Base-by-base conservation (phyloP, 2,329 filamentous ascomycete species). In the Zymoseptoria tritici region DNA sequence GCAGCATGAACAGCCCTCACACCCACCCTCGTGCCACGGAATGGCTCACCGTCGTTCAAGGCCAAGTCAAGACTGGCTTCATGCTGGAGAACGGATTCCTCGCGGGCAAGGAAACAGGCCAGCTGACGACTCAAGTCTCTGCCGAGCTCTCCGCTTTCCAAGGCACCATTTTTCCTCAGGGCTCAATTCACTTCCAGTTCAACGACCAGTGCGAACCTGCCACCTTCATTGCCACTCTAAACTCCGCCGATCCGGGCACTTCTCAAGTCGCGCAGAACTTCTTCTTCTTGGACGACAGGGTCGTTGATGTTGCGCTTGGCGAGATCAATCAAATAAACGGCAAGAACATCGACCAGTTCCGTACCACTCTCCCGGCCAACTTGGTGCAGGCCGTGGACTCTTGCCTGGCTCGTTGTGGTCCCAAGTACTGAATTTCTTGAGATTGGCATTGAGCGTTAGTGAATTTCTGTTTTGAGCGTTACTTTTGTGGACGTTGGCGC, bases 21-120 rank as follows among this genome's bases (percentile, higher is more conserved):
- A 75, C 78, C 5, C 79, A 80, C 66, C 78, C 78, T 0, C 75
- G 78, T 36, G 78, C 77, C 7, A 76, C 74, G n/a, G 78, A 80
- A 62, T 78, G 78, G 65, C 72, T 79, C 31, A 79, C 76, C 42
- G 68, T 79, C 20, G 75, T 76, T 56, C 69, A 75, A 22, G 77
- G 76, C 62, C 64, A 58, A 54, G 66, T 81, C 31, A 64, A 74
- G 31, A 76, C 77, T 31, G 78, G 78, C 52, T 78, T 77, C 68
- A 76, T 80, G 50, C 73, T 78, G 9, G 78, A 81, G 61, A 79
- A 80, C 67, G 73, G 71, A 1, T 71, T 80, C 42, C 59, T 63
- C 49, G 62, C 62, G 4, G 58, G 61, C 50, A 26, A 55, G 2
- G 56, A 49, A 11, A 56, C 50, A 1, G 59, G 62, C 26, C 54